phyloP scores from a whole-genome alignment of 1,284 basidiomycete genomes.

The Fomitopsis schrenkii region DNA sequence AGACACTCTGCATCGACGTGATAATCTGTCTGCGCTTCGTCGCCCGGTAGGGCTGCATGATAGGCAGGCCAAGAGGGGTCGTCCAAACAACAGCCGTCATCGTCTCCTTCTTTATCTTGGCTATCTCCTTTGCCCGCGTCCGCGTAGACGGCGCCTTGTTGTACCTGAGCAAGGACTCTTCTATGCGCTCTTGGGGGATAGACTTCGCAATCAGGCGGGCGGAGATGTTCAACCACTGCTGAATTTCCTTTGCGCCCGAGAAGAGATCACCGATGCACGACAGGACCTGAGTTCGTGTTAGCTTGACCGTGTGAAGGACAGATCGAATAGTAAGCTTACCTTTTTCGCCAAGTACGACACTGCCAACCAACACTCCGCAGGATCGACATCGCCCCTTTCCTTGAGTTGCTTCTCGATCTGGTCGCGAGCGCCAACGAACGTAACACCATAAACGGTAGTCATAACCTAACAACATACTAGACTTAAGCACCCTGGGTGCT shows the following conservation, averaged over 20 bases:
- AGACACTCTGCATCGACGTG: constrained; percentile 90
- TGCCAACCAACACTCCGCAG: constrained; percentile 72
- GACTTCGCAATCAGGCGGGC: constrained; percentile 88
- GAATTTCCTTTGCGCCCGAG: constrained; percentile 87
- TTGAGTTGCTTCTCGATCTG: constrained; percentile 92
- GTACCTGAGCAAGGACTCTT: constrained; percentile 29
- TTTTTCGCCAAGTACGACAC: constrained; percentile 82
- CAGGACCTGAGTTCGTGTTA: constrained; percentile 48
- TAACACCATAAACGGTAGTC: constrained; percentile 99
- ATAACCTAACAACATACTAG: constrained; percentile 61
- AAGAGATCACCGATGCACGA: constrained; percentile 90
- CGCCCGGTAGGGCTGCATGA: constrained; percentile 96
- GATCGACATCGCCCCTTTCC: constrained; percentile 71
- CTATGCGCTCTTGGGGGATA: constrained; percentile 75
- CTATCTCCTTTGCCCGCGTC: constrained; percentile 20
- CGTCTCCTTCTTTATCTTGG: constrained; percentile 70
- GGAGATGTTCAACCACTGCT: constrained; percentile 84
- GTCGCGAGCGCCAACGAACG: constrained; percentile 91
- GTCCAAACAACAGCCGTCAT: constrained; percentile 99
- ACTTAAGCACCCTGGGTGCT: neutral
- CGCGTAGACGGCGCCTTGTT: neutral
- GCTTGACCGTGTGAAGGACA: neutral
- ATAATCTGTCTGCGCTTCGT: constrained; percentile 77
- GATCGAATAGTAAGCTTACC: constrained; percentile 34
- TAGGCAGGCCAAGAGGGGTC: constrained; percentile 89